Percentiles rank a stretch among this genome's conserved stretches.
phyloP scores from a whole-genome alignment of 768 basidiomycete species.

The Trichaptum fuscoviolaceum region DNA sequence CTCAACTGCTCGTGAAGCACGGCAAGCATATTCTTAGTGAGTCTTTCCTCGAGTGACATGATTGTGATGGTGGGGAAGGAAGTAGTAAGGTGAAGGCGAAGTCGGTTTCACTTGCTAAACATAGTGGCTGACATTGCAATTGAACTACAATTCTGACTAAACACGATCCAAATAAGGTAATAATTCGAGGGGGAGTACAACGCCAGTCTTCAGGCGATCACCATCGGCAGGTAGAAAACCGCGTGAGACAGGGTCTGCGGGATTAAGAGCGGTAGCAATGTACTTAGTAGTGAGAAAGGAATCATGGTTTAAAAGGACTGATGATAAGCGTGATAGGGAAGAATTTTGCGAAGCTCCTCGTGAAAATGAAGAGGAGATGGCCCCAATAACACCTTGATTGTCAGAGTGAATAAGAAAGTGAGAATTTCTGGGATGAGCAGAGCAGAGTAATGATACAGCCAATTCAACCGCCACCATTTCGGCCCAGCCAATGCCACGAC shows the following conservation, averaged over 20 bases:
- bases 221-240: background rate
- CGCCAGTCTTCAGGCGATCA: background rate
- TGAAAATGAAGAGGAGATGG: constrained; percentile 23
- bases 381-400: constrained; percentile 35
- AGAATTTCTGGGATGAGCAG: constrained; percentile 16
- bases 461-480: constrained; percentile 42
- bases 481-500: constrained; percentile 37
- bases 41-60: no score
- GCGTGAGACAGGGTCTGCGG: background rate
- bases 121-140: no score
- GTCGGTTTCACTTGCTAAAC: no score
- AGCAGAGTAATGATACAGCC: constrained; percentile 28
- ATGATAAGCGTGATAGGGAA: constrained; percentile 24
- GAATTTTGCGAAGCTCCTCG: constrained; percentile 21
- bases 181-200: no score
- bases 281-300: constrained; percentile 5
- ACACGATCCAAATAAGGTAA: no score
- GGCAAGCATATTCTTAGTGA: no score
- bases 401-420: constrained; percentile 33
- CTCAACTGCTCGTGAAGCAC: no score
- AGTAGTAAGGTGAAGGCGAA: no score
- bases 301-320: constrained; percentile 11
- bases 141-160: no score
- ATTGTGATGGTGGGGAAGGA: no score
- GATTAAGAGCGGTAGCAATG: background rate